These are phyloP conservation scores for Fusarium lateritium DNA, from an alignment of 2,329 filamentous ascomycete species.

Conservation along the genomic window DNA sequence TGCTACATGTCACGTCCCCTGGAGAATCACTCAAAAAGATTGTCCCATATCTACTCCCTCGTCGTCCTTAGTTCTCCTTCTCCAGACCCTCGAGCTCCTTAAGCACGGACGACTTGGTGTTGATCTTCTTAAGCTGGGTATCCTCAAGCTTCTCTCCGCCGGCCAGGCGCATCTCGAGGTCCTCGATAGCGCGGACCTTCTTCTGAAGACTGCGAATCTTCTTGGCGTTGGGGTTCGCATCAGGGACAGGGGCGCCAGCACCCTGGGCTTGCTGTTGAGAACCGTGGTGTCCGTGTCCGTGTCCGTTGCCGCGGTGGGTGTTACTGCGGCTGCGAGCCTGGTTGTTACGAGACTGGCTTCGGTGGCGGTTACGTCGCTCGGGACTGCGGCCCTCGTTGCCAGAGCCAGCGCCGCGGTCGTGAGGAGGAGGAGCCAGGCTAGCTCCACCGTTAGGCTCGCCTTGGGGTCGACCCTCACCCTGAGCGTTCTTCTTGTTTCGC, in stretches of 20 bases:
- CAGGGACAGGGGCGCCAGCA: conserved; percentile 63
- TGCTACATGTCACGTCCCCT: conserved; percentile 20
- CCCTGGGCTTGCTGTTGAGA: conserved; percentile 48
- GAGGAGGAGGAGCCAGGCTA: conserved; percentile 63
- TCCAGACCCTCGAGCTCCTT: conserved; percentile 81
- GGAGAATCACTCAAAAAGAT: conserved; percentile 12
- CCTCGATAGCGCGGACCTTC: conserved; percentile 98
- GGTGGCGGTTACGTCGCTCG: conserved; percentile 69
- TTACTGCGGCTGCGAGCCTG: conserved; percentile 67
- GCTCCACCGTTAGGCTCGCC: conserved; percentile 62
- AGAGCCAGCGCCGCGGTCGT: conserved; percentile 55
- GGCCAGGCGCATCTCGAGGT: conserved; percentile 96
- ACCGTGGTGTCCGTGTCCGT: conserved; percentile 48
- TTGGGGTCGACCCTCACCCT: conserved; percentile 74
- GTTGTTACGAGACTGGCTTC: conserved; percentile 70
- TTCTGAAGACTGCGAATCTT: conserved; percentile 94
- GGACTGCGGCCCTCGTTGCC: conserved; percentile 73
- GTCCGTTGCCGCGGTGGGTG: conserved; percentile 57
- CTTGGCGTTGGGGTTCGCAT: conserved; percentile 84
- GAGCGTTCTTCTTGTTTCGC: conserved; percentile 90
- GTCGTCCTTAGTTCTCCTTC: conserved; percentile 46
- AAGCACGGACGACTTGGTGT: conserved; percentile 85
- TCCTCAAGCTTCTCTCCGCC: conserved; percentile 97
- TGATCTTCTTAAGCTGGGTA: conserved; percentile 98
- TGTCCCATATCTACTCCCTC: conserved; percentile 8